Evolutionary conservation across 2,329 filamentous ascomycete genomes (phyloP).

Genomic region (Mariannaea sp.): DNA sequence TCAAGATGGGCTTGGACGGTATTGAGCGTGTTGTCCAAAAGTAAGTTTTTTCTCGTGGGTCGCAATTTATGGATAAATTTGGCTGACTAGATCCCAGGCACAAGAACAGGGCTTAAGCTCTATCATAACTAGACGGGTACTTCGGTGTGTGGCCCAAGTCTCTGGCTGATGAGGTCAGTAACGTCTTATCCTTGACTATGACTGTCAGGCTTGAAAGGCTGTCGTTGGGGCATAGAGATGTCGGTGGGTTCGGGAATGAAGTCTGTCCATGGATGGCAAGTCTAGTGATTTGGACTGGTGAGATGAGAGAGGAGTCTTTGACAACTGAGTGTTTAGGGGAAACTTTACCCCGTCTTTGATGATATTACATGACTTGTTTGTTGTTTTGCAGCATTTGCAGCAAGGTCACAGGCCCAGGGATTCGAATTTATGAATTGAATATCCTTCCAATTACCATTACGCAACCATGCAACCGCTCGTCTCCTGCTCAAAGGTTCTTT

Average conservation of each 20-base stretch:
- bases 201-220: neutral
- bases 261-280: slow-evolving; percentile 10
- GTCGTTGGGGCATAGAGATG: slow-evolving; percentile 2
- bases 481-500: no score
- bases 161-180: slow-evolving; percentile 5
- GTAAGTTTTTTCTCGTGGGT: slow-evolving; percentile 47
- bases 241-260: slow-evolving; percentile 2
- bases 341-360: neutral
- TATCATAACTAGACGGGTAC: neutral
- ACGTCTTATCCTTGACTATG: neutral
- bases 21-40: slow-evolving; percentile 82
- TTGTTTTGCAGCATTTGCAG: slow-evolving; percentile 13
- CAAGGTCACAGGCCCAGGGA: slow-evolving; percentile 4
- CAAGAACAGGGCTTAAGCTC: slow-evolving; percentile 27
- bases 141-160: neutral
- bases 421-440: slow-evolving; percentile 12
- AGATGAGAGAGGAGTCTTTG: neutral
- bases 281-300: slow-evolving; percentile 4
- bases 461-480: neutral
- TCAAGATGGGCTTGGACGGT: slow-evolving; percentile 80
- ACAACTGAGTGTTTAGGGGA: neutral
- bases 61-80: neutral
- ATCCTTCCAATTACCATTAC: neutral
- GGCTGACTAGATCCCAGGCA: slow-evolving; percentile 28
- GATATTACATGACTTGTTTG: slow-evolving; percentile 11